Evolutionary conservation across 352 stramenopile genomes (phyloP).

Genomic region (Pythium phragmiticola): DNA sequence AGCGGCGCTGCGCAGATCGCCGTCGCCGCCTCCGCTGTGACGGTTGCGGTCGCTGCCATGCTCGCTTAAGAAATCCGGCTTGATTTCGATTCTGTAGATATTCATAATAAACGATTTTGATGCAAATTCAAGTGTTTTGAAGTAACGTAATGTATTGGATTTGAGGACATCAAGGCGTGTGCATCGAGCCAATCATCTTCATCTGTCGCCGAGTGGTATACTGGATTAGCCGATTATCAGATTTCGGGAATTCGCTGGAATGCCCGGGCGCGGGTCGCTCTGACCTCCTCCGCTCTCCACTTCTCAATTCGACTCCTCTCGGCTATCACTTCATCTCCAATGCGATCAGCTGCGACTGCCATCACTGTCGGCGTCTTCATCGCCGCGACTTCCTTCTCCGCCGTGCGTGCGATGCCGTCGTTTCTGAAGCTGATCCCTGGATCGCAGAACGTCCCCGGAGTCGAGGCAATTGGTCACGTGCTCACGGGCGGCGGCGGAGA

Average conservation of each 20-base stretch:
- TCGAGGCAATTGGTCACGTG: constrained; percentile 33
- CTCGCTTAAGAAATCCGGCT: constrained; percentile 6
- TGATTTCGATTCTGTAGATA: not conserved
- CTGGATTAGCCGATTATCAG: not conserved
- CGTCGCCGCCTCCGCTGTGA: constrained; percentile 13
- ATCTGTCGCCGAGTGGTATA: not conserved
- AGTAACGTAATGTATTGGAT: not conserved
- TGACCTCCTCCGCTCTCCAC: not conserved
- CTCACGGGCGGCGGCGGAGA: constrained; percentile 24
- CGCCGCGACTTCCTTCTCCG: not conserved
- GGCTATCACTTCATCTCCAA: not conserved
- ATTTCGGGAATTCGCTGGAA: too few relatives aligned
- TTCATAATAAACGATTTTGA: not conserved
- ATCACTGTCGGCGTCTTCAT: not conserved
- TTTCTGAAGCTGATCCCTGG: constrained; percentile 21
- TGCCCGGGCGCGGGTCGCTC: too few relatives aligned
- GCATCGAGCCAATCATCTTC: constrained; percentile 4
- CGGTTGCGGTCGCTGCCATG: constrained; percentile 13
- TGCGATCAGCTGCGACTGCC: not conserved
- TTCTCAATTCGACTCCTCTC: not conserved
- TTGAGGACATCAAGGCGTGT: not conserved
- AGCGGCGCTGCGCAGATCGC: constrained; percentile 10
- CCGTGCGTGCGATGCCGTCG: constrained; percentile 1
- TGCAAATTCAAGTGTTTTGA: not conserved
- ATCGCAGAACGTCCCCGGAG: constrained; percentile 16